Evolutionary conservation across 2,329 filamentous ascomycete genomes (phyloP), one percentile per base, ranked within the genome.

Genomic region (Botryotinia convoluta): DNA sequence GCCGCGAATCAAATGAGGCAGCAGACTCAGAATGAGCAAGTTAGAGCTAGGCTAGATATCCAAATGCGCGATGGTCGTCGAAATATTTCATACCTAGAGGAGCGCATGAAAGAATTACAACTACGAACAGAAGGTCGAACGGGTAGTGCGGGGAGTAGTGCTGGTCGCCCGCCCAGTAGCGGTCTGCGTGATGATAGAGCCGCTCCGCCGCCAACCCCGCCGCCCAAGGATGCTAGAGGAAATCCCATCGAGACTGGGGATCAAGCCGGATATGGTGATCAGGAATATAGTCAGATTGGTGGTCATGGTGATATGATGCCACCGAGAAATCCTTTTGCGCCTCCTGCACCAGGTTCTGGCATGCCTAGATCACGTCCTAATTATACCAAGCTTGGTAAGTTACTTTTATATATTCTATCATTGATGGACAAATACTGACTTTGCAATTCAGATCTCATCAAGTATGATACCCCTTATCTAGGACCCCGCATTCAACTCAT

Each of bases 401-500:
- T 61, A 20, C n/a, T 60, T 39, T 26, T 6, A 45, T 4, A 29
- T 10, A 26, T 51, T 22, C 18, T 59, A 61, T 69, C 67, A 65
- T 61, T 29, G 29, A 35, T 45, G 42, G 72, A 71, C 69, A n/a
- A 42, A 54, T 70, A 37, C 75, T 77, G 71, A 77, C 74, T 35
- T 74, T 75, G 73, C 37, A n/a, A 37, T 63, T 29, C 35, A 98
- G 96, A 99, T 84, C 86, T 99, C 76, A 98, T 99, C 85, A 98
- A 98, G 89, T 97, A 97, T 84, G 96, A 99, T 82, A 98, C 95
- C 45, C 93, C 93, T 29, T 93, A 98, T 82, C 91, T 99, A 75
- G 96, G 96, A 48, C 95, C 96, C 74, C 94, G 97, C 78, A 99
- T 99, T 80, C 96, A 99, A 85, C 92, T 98, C 80, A 99, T 99